Evolutionary conservation across 129 eudicot genomes (phyloP).

Genomic region (Artemisia argyi): DNA sequence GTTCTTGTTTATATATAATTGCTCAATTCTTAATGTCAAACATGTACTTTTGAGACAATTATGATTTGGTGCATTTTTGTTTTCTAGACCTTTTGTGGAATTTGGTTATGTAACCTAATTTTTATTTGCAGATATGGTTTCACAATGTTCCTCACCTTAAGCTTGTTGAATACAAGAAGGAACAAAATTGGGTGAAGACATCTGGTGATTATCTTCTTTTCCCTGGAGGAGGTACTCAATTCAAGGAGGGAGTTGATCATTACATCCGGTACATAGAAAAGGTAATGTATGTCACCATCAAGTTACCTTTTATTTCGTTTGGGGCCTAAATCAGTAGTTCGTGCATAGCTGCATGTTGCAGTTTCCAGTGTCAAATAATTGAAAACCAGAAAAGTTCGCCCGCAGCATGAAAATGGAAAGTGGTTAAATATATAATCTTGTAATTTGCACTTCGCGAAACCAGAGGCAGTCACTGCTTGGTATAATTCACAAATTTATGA

Average conservation of each 20-base stretch:
- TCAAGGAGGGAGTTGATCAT: conserved; percentile 74
- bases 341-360: neutral
- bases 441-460: too few species aligned
- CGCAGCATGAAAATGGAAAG: neutral
- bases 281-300: conserved; percentile 40
- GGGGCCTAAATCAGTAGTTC: conserved; percentile 1
- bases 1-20: neutral
- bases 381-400: neutral
- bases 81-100: conserved; percentile 4
- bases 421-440: too few species aligned
- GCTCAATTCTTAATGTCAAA: neutral
- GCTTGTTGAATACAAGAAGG: conserved; percentile 98
- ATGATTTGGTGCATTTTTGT: neutral
- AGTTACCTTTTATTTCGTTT: conserved; percentile 8
- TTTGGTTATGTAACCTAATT: conserved; percentile 10
- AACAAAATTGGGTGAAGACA: conserved; percentile 84
- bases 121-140: conserved; percentile 76
- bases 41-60: neutral
- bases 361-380: neutral
- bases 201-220: conserved; percentile 77
- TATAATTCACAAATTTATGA: neutral
- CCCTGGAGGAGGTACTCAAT: conserved; percentile 99
- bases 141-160: conserved; percentile 96
- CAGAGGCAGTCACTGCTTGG: neutral
- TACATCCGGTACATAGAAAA: conserved; percentile 75